Conservation (phyloP, 2,329 filamentous ascomycete species). For the Calonectria honghensis region DNA sequence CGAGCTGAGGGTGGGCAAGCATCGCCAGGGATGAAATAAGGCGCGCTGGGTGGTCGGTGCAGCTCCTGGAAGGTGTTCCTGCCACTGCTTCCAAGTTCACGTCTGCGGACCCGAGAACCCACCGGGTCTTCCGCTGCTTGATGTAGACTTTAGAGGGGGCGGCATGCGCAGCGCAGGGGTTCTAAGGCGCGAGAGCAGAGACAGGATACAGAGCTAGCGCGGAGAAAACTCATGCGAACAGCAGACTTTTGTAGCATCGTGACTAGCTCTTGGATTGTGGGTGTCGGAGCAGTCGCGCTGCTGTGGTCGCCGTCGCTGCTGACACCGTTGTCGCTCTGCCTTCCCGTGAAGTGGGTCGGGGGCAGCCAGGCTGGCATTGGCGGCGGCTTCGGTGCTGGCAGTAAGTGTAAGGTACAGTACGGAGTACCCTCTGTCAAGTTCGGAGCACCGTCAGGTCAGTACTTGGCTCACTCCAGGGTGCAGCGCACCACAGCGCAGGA, state of each 20-base stretch:
- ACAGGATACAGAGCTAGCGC: background rate
- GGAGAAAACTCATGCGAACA: background rate
- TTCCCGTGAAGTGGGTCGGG: slow-evolving; percentile 37
- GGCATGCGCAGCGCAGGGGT: background rate
- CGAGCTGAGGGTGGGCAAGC: background rate
- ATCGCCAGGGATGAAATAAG: slow-evolving; percentile 1
- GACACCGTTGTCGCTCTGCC: slow-evolving; percentile 36
- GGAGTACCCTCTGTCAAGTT: slow-evolving; percentile 13
- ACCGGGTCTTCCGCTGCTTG: slow-evolving; percentile 51
- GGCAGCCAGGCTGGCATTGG: slow-evolving; percentile 36
- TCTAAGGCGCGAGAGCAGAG: background rate
- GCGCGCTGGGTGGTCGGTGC: background rate
- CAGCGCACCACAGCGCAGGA: slow-evolving; percentile 23
- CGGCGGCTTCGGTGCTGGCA: slow-evolving; percentile 33
- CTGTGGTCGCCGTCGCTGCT: slow-evolving; percentile 24
- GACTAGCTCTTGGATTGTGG: slow-evolving; percentile 12
- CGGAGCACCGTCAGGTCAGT: slow-evolving; percentile 44
- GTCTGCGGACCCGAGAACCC: slow-evolving; percentile 53
- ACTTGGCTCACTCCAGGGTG: slow-evolving; percentile 48
- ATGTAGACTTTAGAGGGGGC: slow-evolving; percentile 7
- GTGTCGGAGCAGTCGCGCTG: slow-evolving; percentile 12
- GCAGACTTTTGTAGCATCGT: background rate
- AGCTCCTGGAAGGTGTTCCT: slow-evolving; percentile 13
- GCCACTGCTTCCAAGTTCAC: slow-evolving; percentile 37
- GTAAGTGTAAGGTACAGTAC: slow-evolving; percentile 33